Evolutionary conservation across 768 basidiomycete species (phyloP).

Genomic region (Coprinopsis marcescibilis): DNA sequence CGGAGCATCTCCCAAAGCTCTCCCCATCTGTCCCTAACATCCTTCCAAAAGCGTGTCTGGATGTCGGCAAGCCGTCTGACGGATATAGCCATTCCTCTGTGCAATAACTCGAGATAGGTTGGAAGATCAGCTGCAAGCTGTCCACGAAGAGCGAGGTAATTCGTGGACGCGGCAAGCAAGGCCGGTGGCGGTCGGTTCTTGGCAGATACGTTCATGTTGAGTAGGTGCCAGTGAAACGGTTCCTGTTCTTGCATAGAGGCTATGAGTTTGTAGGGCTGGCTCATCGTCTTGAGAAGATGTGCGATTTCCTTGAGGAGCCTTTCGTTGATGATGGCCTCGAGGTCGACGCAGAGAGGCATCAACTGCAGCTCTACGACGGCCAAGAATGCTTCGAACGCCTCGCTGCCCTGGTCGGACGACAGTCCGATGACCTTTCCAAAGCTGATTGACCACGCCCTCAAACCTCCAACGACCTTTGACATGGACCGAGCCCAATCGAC

Average conservation of each 20-base stretch:
- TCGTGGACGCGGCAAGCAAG: conserved; percentile 67
- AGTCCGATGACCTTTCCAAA: conserved; percentile 69
- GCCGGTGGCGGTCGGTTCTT: conserved; percentile 64
- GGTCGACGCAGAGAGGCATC: conserved; percentile 43
- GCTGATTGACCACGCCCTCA: conserved; percentile 56
- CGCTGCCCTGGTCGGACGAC: conserved; percentile 37
- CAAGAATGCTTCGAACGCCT: conserved; percentile 71
- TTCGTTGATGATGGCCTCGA: conserved; percentile 49
- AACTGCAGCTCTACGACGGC: conserved; percentile 50
- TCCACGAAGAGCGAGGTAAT: conserved; percentile 71
- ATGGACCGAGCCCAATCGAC: conserved; percentile 58
- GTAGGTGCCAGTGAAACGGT: conserved; percentile 63
- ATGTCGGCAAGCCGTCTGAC: conserved; percentile 47
- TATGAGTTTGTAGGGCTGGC: conserved; percentile 59
- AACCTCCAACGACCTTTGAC: conserved; percentile 39
- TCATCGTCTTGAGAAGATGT: conserved; percentile 51
- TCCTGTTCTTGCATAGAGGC: conserved; percentile 69
- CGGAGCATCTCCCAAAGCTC: conserved; percentile 83
- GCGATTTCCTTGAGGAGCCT: conserved; percentile 53
- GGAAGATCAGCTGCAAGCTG: conserved; percentile 73
- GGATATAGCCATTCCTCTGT: conserved; percentile 51
- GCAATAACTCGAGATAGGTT: conserved; percentile 48
- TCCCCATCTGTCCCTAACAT: conserved; percentile 60
- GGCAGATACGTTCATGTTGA: conserved; percentile 55
- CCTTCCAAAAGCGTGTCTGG: conserved; percentile 56